Evolutionary conservation across 2,329 filamentous ascomycete species (phyloP).

Genomic region (Arachnomyces sp.): DNA sequence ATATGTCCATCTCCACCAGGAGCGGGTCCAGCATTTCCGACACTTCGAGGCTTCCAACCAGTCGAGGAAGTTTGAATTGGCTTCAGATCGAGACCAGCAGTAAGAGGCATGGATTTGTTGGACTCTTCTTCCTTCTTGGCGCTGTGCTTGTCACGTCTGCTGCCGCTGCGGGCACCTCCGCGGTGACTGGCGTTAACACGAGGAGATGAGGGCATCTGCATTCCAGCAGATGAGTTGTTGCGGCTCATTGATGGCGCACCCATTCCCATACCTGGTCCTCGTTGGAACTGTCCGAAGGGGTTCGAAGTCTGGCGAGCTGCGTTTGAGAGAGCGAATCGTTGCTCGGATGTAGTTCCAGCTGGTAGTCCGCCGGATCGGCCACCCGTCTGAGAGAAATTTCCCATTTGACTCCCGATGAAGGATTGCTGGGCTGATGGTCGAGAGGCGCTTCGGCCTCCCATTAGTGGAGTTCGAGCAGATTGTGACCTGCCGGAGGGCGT

Average conservation of each 20-base stretch:
- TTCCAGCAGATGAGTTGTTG: constrained; percentile 44
- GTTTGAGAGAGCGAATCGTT: constrained; percentile 62
- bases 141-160: constrained; percentile 42
- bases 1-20: constrained; percentile 53
- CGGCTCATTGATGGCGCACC: constrained; percentile 56
- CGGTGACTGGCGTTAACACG: constrained; percentile 61
- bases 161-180: constrained; percentile 38
- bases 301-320: constrained; percentile 39
- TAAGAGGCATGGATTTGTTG: constrained; percentile 86
- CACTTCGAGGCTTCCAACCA: constrained; percentile 83
- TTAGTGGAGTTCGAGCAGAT: constrained; percentile 43
- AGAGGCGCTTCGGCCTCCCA: constrained; percentile 43
- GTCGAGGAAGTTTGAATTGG: constrained; percentile 61
- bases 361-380: constrained; percentile 53
- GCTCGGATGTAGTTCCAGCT: constrained; percentile 65
- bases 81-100: constrained; percentile 71
- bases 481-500: constrained; percentile 53
- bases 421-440: constrained; percentile 44
- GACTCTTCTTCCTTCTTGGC: constrained; percentile 58
- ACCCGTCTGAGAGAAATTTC: constrained; percentile 49
- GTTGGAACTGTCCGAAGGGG: constrained; percentile 53
- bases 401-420: constrained; percentile 52
- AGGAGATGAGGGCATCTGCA: constrained; percentile 60
- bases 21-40: constrained; percentile 44
- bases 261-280: constrained; percentile 54